Percentiles rank a stretch among this genome's conserved stretches.
Evolutionary conservation across 176 grass and related monocot genomes (phyloP).

Genomic region (Triticum turgidum): DNA sequence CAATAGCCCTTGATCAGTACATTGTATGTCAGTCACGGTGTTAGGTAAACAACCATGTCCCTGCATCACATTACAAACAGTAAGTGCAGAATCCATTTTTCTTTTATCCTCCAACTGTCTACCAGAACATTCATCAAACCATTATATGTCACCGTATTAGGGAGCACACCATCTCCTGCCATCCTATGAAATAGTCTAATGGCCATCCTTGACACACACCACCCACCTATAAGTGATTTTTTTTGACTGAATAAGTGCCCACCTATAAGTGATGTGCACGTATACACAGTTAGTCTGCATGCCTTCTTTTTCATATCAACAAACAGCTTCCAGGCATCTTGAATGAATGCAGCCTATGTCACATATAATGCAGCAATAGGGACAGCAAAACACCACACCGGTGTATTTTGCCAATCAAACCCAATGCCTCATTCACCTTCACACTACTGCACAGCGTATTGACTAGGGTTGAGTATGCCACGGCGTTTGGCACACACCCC

Average conservation of each 20-base stretch:
- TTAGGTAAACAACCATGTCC: constrained; percentile 34
- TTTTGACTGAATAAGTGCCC: constrained; percentile 10
- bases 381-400: constrained; percentile 28
- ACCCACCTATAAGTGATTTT: constrained; percentile 46
- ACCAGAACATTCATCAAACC: constrained; percentile 50
- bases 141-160: constrained; percentile 53
- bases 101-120: constrained; percentile 38
- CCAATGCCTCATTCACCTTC: constrained; percentile 42
- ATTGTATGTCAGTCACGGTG: constrained; percentile 45
- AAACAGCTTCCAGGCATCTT: constrained; percentile 53
- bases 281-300: constrained; percentile 46
- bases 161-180: constrained; percentile 43
- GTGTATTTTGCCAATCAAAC: constrained; percentile 42
- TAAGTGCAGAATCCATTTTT: constrained; percentile 27
- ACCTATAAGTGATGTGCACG: constrained; percentile 50
- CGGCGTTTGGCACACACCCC: constrained; percentile 43
- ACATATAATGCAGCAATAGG: constrained; percentile 47
- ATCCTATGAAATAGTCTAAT: constrained; percentile 67
- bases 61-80: constrained; percentile 44
- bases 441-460: constrained; percentile 34
- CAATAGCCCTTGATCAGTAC: constrained; percentile 58
- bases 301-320: constrained; percentile 42
- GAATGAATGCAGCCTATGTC: constrained; percentile 4
- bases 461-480: constrained; percentile 45
- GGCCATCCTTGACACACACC: constrained; percentile 45